phyloP scores from a whole-genome alignment of 805 yeast genomes.

The Tetrapisispora namnaoensis region DNA sequence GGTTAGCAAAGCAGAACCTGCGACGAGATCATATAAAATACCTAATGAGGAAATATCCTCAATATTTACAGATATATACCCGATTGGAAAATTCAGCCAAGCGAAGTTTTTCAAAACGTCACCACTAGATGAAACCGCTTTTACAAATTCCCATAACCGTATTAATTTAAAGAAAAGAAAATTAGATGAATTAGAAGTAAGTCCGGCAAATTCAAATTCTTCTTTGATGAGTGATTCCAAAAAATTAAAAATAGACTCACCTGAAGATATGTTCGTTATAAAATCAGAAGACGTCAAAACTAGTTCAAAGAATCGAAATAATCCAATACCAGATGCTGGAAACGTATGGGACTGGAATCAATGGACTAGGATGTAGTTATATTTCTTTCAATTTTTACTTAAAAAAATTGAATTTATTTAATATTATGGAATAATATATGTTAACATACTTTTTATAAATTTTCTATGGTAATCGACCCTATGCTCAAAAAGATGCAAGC shows the following conservation, averaged over 20 bases:
- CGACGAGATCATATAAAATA: conserved; percentile 10
- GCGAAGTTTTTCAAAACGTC: conserved; percentile 10
- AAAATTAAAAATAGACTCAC: conserved; percentile 27
- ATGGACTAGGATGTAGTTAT: conserved; percentile 12
- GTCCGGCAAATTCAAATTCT: conserved; percentile 18
- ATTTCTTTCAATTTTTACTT: neutral
- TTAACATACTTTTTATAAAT: neutral
- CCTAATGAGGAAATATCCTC: conserved; percentile 15
- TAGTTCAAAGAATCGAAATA: neutral
- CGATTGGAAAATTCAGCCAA: conserved; percentile 12
- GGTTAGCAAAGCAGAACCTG: conserved; percentile 16
- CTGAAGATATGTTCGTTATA: conserved; percentile 25
- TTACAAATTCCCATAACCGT: neutral
- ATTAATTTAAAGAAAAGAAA: conserved; percentile 20
- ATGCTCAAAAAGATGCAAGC: neutral
- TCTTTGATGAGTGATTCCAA: conserved; percentile 28
- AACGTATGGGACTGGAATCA: conserved; percentile 28
- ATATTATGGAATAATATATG: conserved; percentile 1
- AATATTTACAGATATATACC: conserved; percentile 17
- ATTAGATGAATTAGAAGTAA: conserved; percentile 13
- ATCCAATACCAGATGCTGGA: conserved; percentile 1
- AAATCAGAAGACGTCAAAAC: conserved; percentile 6
- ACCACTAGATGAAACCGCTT: conserved; percentile 1
- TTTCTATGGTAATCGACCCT: neutral
- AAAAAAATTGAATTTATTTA: neutral